Base-by-base conservation (phyloP, 108 stramenopile species). In the Skeletonema potamos region DNA sequence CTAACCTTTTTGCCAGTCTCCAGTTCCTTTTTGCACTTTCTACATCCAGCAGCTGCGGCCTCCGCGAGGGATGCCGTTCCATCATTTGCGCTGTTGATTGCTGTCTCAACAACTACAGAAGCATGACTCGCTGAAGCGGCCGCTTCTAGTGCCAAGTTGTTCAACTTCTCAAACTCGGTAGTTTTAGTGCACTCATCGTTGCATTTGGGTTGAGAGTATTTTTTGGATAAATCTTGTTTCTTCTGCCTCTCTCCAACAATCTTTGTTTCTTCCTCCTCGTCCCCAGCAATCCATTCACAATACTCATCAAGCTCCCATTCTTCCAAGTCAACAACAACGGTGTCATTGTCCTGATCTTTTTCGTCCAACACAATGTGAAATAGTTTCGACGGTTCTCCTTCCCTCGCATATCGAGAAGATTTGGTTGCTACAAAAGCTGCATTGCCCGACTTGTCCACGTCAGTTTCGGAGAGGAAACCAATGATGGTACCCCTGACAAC, bases 281-380 rank as follows among this genome's bases (percentile, higher is more conserved):
- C 22, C 22, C 20, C 43, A 48, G 58, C 30, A 59, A 60, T 46
- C 68, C 68, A 70, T 27, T 60, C 68, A 29, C 68, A 70, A 27
- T 70, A 51, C 6, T 70, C 68, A 28, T 60, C 34, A 18, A 70
- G 29, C 60, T 71, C 70, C 44, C 44, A 71, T 27, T 71, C 70
- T 26, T 71, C 70, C 61, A 71, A 62, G 26, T 71, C 70, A 27
- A 54, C 34, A 22, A 59, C 59, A 27, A 70, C 17, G 43, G 57
- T 18, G 27, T 28, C 26, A 30, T 43, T 44, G 10, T 61, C 60
- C 59, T 62, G 27, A 15, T 37, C 56, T 9, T 54, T 54, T 51
- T 51, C 48, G 27, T 71, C 70, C 30, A 71, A 51, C n/a, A 37
- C 60, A 27, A 71, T 55, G 57, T 62, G 70, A 29, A 71, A 71